Percentiles rank a stretch among this genome's conserved stretches.
These are phyloP conservation scores for Glomus cerebriforme DNA, from an alignment of 192 early-diverging fungal genomes.

Conservation along the genomic window DNA sequence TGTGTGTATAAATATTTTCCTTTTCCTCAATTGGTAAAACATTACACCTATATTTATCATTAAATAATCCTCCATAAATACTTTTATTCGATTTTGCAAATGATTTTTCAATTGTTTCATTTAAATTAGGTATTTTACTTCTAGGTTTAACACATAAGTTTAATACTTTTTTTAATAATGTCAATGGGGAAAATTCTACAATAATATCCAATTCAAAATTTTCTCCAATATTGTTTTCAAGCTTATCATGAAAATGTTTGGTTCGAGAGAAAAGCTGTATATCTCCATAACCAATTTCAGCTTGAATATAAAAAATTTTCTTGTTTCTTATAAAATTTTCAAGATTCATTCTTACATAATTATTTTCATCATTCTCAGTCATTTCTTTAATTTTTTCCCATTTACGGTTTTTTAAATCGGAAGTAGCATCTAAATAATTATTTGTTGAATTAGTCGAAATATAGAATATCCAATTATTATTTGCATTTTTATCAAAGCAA, in stretches of 20 bases:
- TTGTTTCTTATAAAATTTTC: neutral
- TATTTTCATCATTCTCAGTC: neutral
- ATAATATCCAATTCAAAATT: neutral
- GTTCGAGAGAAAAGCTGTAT: no score
- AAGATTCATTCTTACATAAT: neutral
- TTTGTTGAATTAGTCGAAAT: neutral
- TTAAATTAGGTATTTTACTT: no score
- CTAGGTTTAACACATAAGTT: no score
- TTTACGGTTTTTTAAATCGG: no score
- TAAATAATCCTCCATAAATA: neutral
- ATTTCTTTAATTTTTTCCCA: no score
- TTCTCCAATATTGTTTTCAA: no score
- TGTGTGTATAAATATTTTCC: neutral
- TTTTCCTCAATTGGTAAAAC: neutral
- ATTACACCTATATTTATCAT: neutral
- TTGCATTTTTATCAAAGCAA: neutral
- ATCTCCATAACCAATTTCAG: no score
- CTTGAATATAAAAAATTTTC: neutral
- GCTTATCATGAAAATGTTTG: no score
- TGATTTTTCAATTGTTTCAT: no score
- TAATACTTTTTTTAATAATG: neutral
- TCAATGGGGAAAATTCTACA: neutral
- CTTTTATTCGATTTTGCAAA: no score
- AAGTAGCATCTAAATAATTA: no score
- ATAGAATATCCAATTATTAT: neutral